Conservation (phyloP, 371 early-diverging fungal species). For the Mucor velutinosus region DNA sequence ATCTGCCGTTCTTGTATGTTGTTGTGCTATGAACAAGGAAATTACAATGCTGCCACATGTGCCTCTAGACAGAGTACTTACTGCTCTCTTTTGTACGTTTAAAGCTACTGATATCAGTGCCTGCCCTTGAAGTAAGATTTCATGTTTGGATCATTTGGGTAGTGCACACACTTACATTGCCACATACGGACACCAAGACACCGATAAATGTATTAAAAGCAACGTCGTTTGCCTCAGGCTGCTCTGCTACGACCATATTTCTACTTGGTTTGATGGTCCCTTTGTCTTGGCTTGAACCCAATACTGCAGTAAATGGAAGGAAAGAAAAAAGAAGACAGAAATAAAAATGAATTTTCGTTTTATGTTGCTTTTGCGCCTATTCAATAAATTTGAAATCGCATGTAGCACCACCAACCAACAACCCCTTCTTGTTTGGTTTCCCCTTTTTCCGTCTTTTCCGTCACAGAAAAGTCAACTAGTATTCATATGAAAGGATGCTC, state of each 20-base stretch:
- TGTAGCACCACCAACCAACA: constrained; percentile 1
- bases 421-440: constrained; percentile 1
- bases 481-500: not conserved
- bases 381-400: not conserved
- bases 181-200: constrained; percentile 62
- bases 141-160: not conserved
- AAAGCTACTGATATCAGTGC: constrained; percentile 70
- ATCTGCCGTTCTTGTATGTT: constrained; percentile 48
- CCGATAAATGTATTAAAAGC: constrained; percentile 62
- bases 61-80: constrained; percentile 31
- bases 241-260: constrained; percentile 1
- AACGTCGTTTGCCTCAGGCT: not conserved
- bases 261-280: not conserved
- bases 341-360: not conserved
- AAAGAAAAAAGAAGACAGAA: not conserved
- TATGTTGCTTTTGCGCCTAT: not conserved
- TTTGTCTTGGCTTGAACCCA: not conserved
- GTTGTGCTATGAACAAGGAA: constrained; percentile 36
- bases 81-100: constrained; percentile 72
- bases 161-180: constrained; percentile 51
- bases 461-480: not conserved
- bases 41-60: not conserved
- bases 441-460: not conserved
- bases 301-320: not conserved
- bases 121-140: constrained; percentile 26